Conservation (phyloP, 1,284 basidiomycete species). For the Pseudozyma sp. region DNA sequence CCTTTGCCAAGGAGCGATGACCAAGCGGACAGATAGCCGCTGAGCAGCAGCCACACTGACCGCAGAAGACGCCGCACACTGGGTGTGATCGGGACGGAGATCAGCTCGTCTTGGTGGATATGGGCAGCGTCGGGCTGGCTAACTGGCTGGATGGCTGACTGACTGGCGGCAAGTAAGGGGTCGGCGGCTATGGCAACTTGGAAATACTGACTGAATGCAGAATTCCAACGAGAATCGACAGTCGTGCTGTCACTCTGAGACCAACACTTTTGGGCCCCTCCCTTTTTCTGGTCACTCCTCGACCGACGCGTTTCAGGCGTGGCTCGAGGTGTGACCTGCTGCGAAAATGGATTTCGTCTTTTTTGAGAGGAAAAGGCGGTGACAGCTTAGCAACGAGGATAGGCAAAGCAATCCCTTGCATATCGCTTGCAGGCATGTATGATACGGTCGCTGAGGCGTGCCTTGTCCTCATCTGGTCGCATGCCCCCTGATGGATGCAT, state of each 20-base stretch:
- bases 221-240: too few relatives aligned
- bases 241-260: not conserved
- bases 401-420: constrained; percentile 7
- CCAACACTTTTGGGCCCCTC: constrained; percentile 9
- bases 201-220: not conserved
- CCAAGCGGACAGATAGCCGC: too few relatives aligned
- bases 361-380: not conserved
- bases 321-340: too few relatives aligned
- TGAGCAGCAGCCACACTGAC: not conserved
- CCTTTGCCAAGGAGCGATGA: too few relatives aligned
- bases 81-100: too few relatives aligned
- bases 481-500: not conserved
- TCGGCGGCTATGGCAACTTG: not conserved
- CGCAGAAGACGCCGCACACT: too few relatives aligned
- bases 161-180: constrained; percentile 1
- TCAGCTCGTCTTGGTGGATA: too few relatives aligned
- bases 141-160: not conserved
- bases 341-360: too few relatives aligned
- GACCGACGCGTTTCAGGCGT: not conserved
- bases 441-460: not conserved
- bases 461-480: not conserved
- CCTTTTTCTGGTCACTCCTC: not conserved
- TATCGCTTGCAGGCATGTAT: constrained; percentile 7
- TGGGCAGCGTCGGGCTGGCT: not conserved
- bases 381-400: not conserved